phyloP scores from a whole-genome alignment of 768 basidiomycete genomes.

The Lactarius hatsudake region DNA sequence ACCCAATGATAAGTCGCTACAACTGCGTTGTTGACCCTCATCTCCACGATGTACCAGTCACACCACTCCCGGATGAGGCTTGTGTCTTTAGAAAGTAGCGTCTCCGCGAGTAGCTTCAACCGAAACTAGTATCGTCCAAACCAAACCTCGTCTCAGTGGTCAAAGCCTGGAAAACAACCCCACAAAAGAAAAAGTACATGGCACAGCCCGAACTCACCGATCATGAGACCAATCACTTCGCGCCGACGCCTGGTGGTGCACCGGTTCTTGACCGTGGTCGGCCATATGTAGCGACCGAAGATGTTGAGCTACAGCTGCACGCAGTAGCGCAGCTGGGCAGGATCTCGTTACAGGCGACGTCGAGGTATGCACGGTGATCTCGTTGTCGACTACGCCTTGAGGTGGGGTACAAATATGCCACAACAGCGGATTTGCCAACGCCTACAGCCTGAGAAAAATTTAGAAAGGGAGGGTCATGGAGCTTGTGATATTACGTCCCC shows the following conservation, averaged over 20 bases:
- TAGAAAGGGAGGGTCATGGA: slow-evolving; percentile 6
- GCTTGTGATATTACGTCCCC: background rate
- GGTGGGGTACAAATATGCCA: slow-evolving; percentile 4
- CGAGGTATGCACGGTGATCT: slow-evolving; percentile 88
- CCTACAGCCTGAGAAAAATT: background rate
- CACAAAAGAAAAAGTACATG: slow-evolving; percentile 48
- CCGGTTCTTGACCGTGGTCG: slow-evolving; percentile 83
- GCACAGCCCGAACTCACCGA: slow-evolving; percentile 84
- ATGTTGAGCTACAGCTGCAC: slow-evolving; percentile 92
- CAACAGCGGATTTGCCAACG: slow-evolving; percentile 5
- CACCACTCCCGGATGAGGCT: background rate
- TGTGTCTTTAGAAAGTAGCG: background rate
- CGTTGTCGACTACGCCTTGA: slow-evolving; percentile 63
- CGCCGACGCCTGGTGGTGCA: slow-evolving; percentile 84
- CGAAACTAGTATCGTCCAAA: slow-evolving; percentile 81
- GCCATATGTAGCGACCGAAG: slow-evolving; percentile 77
- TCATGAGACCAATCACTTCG: slow-evolving; percentile 49
- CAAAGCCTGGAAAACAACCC: background rate
- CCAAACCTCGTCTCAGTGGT: background rate
- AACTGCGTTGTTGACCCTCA: background rate
- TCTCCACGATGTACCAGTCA: background rate
- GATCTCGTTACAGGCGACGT: slow-evolving; percentile 87
- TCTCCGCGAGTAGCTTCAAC: slow-evolving; percentile 73
- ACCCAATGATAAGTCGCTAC: background rate
- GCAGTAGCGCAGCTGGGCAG: slow-evolving; percentile 83